Evolutionary conservation across 2,329 filamentous ascomycete genomes (phyloP), one percentile per base, ranked within the genome.

Genomic region (Eutypa lata): DNA sequence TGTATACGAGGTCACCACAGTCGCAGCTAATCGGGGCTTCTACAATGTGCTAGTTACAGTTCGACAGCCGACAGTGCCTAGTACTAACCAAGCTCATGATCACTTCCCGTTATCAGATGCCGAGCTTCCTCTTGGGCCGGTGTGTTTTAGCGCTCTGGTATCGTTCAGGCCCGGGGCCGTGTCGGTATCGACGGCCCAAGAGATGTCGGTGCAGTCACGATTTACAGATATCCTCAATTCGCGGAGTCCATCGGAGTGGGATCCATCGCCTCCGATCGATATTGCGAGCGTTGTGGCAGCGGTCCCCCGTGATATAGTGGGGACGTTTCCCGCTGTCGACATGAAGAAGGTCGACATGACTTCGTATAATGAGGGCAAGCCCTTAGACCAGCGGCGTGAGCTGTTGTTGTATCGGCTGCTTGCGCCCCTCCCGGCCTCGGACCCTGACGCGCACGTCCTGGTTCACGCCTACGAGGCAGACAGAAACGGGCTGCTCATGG

Each of bases 271-370:
- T 1, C 73, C 75, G 3, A 59, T 74, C 2, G 79, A 82, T 57
- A 68, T 82, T 43, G 71, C 76, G 18, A 58, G 63, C 4, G 47
- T 76, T 21, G 66, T 72, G 2, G 61, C 64, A 1, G 49, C 65
- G 5, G 70, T 75, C 14, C 73, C 72, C 2, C 61, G 68, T 42
- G 60, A 68, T 14, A 67, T 71, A 2, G 65, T 71, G 1, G 77
- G 77, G 2, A 65, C 63, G 0, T 82, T 82, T 52, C 80, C 80
- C 7, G 67, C 73, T 0, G 67, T 81, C 2, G 74, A 80, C 47
- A 80, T 82, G 76, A 73, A 73, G 61, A 81, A 81, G 65, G 79
- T 82, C 7, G 78, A 82, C 59, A 76, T 83, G 73, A 57, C 55
- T 0, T 65, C 51, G 0, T 78, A 70, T 55, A 83, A 82, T 58